Evolutionary conservation across 1,284 basidiomycete species (phyloP), one percentile per base, ranked within the genome.

Genomic region (Phlebopus sp.): DNA sequence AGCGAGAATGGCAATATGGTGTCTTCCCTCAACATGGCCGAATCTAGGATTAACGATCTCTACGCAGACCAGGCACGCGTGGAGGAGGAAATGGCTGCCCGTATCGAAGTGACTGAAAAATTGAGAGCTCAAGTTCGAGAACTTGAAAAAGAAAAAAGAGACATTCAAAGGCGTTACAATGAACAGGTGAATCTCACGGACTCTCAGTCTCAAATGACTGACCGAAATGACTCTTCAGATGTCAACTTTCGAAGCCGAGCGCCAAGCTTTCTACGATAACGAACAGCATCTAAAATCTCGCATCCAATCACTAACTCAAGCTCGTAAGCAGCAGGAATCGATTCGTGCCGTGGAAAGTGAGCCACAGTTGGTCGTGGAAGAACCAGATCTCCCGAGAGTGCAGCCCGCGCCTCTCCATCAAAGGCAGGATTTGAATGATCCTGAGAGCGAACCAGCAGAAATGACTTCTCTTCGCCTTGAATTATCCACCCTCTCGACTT

Each of bases 281-380:
- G 89, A 91, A 56, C 86, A 90, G 61, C 88, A 91, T 67, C 79
- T 91, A 47, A 91, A 90, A 67, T 91, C 88, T 37, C 86, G 88
- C 49, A 91, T 91, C 43, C 85, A 87, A 60, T 87, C 86, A 3
- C 76, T 91, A 27, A 74, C 77, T 3, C 82, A 88, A 53, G 74
- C 78, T 35, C 79, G 84, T 50, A 87, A 76, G 60, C 77, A 77
- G 40, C 66, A 69, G 7, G 76, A 83, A 43, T 69, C 70, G 8
- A 52, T 58, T 19, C 55, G 55, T 37, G 34, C 53, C 30, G 19
- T 47, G 44, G 63, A 67, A 30, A 29, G 45, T 5, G 66, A 63
- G 25, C 59, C 49, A 19, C 64, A 68, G 8, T 31, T 52, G 18
- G 42, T 46, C 31, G 43, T 36, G 4, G 62, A 67, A 52, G 59